Evolutionary conservation across 208 protist species (phyloP).

Genomic region (Acanthamoeba royreba): DNA sequence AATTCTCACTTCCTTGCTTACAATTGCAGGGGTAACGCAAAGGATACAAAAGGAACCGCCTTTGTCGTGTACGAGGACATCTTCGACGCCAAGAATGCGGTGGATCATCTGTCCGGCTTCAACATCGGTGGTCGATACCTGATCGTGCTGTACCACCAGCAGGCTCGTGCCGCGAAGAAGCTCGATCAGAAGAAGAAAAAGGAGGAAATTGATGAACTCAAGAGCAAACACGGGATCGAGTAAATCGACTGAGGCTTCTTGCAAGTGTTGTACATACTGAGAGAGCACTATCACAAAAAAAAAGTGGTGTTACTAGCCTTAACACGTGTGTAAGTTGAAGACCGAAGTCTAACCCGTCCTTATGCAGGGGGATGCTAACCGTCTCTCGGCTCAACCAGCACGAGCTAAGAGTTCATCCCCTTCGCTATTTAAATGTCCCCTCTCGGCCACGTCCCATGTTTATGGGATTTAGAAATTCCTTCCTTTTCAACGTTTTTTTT

Average conservation of each 20-base stretch:
- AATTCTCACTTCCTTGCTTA: background rate
- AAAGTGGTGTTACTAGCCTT: slow-evolving; percentile 44
- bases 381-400: slow-evolving; percentile 39
- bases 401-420: background rate
- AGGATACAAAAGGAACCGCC: slow-evolving; percentile 85
- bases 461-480: too few species aligned
- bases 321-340: slow-evolving; percentile 32
- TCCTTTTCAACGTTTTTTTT: too few species aligned
- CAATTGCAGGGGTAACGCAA: slow-evolving; percentile 73
- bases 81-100: slow-evolving; percentile 89
- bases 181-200: slow-evolving; percentile 43
- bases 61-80: slow-evolving; percentile 94
- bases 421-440: background rate
- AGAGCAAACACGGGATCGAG: slow-evolving; percentile 15
- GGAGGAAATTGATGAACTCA: slow-evolving; percentile 31
- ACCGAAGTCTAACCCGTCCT: slow-evolving; percentile 33
- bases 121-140: slow-evolving; percentile 78
- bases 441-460: too few species aligned
- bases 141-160: slow-evolving; percentile 38
- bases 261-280: too few species aligned
- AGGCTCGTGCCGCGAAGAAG: background rate
- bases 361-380: slow-evolving; percentile 41
- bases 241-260: too few species aligned
- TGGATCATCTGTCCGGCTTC: slow-evolving; percentile 87
- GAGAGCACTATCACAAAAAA: too few species aligned